Base-by-base conservation (phyloP, 192 early-diverging fungal genomes). In the Podochytrium sp. region DNA sequence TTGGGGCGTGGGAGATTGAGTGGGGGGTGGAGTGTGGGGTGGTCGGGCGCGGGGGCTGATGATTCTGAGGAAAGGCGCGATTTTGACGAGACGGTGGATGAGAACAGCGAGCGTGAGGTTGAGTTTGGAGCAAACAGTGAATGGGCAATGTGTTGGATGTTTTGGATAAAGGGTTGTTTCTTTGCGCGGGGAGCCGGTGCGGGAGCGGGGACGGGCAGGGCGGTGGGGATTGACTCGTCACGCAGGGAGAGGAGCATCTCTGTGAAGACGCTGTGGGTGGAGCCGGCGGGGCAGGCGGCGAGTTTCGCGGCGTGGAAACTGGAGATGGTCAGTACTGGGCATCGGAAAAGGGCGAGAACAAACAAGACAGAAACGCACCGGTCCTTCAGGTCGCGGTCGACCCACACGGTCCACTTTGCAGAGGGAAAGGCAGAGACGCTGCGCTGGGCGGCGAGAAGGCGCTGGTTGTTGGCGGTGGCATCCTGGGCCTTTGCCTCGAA, bases 331-430 rank as follows among this genome's bases (percentile, higher is more conserved):
- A n/a, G n/a, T n/a, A n/a, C n/a, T n/a, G n/a, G n/a, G n/a, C n/a
- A n/a, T n/a, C n/a, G n/a, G n/a, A n/a, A n/a, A n/a, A n/a, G n/a
- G n/a, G n/a, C n/a, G n/a, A n/a, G n/a, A n/a, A n/a, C n/a, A n/a
- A n/a, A n/a, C n/a, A n/a, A n/a, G n/a, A n/a, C n/a, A n/a, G n/a
- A n/a, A n/a, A n/a, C n/a, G n/a, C n/a, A n/a, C n/a, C 69, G 30
- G 27, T 71, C 57, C 52, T 71, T 71, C 55, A 71, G 56, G 14
- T n/a, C 52, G 10, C 20, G 25, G 18, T 16, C 18, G 40, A 71
- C 69, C 69, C 69, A 71, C 3, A 71, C 69, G n/a, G 69, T 71
- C 69, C 69, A 71, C 42, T 71, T 71, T 27, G 55, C 69, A 34
- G n/a, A n/a, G n/a, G n/a, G n/a, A n/a, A n/a, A n/a, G n/a, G n/a